Conservation (phyloP, 306 rosid species). For the Trichosanthes truncata region DNA sequence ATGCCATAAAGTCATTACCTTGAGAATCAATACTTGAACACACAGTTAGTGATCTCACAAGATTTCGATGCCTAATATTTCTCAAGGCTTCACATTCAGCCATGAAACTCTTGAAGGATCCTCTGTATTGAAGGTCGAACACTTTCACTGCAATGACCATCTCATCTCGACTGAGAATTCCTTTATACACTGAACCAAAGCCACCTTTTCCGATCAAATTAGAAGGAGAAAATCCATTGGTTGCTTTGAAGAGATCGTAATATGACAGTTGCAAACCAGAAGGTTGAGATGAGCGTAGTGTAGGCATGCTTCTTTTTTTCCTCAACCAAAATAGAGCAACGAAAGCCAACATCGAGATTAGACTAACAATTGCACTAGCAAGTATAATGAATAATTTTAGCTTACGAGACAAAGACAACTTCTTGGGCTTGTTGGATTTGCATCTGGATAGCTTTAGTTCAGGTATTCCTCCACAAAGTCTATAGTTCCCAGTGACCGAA, state of each 20-base stretch:
- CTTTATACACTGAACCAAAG: neutral
- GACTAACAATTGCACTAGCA: neutral
- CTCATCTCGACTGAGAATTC: neutral
- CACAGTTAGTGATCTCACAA: neutral
- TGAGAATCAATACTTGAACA: neutral
- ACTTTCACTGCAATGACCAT: neutral
- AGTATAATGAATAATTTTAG: neutral
- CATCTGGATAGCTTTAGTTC: neutral
- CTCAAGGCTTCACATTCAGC: neutral
- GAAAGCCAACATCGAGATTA: neutral
- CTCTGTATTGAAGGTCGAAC: neutral
- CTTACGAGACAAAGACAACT: neutral
- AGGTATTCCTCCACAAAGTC: conserved; percentile 27
- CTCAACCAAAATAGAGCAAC: neutral
- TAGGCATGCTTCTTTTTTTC: neutral
- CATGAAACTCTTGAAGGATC: neutral
- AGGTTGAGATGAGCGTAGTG: neutral
- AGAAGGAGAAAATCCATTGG: neutral
- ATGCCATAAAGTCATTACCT: neutral
- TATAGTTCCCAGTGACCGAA: conserved; percentile 19
- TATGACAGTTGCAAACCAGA: neutral
- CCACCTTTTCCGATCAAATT: neutral
- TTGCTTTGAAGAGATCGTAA: neutral
- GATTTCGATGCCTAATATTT: neutral
- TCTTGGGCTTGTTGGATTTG: neutral